Evolutionary conservation across 768 basidiomycete species (phyloP).

Genomic region (Suillus weaverae): DNA sequence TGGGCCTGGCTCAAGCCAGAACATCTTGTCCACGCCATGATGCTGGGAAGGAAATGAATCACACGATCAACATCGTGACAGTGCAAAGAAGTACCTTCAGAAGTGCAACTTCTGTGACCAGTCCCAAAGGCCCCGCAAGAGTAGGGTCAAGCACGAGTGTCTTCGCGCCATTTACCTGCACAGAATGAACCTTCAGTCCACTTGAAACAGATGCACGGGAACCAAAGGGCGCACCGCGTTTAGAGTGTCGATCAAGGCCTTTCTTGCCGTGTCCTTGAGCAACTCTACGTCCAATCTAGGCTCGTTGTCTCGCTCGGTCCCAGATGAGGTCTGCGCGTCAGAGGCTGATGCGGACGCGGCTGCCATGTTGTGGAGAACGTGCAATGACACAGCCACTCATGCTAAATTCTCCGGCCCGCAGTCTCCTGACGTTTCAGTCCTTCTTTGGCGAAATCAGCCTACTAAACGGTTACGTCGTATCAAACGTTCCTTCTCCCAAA

Average conservation of each 20-base stretch:
- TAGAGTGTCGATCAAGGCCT: constrained; percentile 79
- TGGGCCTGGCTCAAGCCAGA: constrained; percentile 94
- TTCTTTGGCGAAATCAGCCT: constrained; percentile 10
- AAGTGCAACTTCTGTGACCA: constrained; percentile 92
- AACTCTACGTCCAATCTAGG: constrained; percentile 55
- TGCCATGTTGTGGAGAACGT: constrained; percentile 16
- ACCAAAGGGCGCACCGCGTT: constrained; percentile 59
- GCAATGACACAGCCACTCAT: constrained; percentile 30
- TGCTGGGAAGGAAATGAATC: constrained; percentile 54
- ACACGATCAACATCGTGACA: not conserved
- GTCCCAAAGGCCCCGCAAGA: constrained; percentile 87
- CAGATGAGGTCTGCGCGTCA: constrained; percentile 37
- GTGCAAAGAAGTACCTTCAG: constrained; percentile 65
- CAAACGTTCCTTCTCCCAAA: constrained; percentile 4
- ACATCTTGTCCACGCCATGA: constrained; percentile 99
- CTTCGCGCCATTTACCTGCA: constrained; percentile 88
- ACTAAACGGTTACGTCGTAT: constrained; percentile 1
- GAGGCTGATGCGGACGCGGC: constrained; percentile 32
- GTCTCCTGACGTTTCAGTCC: not conserved
- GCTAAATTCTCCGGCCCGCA: not conserved
- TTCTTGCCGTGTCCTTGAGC: constrained; percentile 77
- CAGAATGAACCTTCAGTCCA: not conserved
- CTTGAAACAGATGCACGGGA: not conserved
- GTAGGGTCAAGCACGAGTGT: constrained; percentile 91
- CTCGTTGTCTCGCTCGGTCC: constrained; percentile 36